Percentiles rank a stretch among this genome's conserved stretches.
Evolutionary conservation across 176 grass and related monocot species (phyloP).

Genomic region (Oryza meridionalis): DNA sequence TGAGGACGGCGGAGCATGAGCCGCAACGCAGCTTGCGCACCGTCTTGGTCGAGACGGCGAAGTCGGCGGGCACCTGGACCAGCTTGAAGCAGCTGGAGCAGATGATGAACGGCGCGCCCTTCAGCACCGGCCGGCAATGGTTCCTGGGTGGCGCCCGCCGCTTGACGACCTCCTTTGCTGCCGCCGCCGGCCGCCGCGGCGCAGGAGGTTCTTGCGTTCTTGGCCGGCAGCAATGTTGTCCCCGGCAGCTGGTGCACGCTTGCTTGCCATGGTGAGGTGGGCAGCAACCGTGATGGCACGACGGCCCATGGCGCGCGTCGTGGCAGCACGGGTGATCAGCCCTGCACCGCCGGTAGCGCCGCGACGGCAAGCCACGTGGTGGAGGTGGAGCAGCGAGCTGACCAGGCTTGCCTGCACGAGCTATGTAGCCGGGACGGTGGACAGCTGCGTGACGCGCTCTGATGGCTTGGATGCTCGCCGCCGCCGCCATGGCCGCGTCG

Average conservation of each 20-base stretch:
- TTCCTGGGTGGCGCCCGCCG: slow-evolving; percentile 40
- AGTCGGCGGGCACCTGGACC: slow-evolving; percentile 72
- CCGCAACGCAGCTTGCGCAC: slow-evolving; percentile 77
- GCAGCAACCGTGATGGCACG: slow-evolving; percentile 39
- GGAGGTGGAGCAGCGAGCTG: not conserved
- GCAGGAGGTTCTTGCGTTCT: not conserved
- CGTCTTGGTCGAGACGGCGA: slow-evolving; percentile 52
- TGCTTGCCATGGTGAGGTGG: slow-evolving; percentile 18
- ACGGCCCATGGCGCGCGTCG: not conserved
- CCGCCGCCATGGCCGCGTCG: not conserved
- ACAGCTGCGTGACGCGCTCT: slow-evolving; percentile 18
- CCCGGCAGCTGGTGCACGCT: slow-evolving; percentile 44
- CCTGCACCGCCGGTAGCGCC: slow-evolving; percentile 45
- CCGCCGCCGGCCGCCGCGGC: not conserved
- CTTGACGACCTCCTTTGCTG: slow-evolving; percentile 26
- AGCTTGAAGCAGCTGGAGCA: slow-evolving; percentile 78
- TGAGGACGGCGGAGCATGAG: slow-evolving; percentile 63
- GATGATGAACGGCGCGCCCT: slow-evolving; percentile 88
- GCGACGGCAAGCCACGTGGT: slow-evolving; percentile 41
- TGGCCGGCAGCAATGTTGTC: slow-evolving; percentile 35
- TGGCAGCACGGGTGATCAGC: not conserved
- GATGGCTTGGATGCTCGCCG: not conserved
- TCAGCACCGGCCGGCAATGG: slow-evolving; percentile 75
- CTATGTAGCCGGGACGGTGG: not conserved
- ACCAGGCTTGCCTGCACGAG: not conserved